Evolutionary conservation across 768 basidiomycete genomes (phyloP), one percentile per base, ranked within the genome.

Genomic region (Termitomyces sp.): DNA sequence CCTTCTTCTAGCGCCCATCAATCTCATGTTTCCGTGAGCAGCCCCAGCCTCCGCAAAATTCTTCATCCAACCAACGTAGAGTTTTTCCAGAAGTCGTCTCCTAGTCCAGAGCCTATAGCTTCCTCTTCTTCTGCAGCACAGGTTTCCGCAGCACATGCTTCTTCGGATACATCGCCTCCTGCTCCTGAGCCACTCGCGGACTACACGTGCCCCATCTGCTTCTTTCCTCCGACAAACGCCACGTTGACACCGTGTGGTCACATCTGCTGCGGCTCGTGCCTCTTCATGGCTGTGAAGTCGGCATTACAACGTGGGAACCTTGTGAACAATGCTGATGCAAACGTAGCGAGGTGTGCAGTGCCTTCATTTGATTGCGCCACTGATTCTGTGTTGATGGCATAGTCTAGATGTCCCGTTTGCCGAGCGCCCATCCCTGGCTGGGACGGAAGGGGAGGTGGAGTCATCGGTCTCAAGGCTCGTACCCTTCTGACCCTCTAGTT

Each of bases 131-230:
- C 58, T 36, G 7, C 57, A 57, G 24, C 63, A n/a, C 28, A 28
- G 12, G 40, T 22, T 65, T 58, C 69, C 59, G 8, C 32, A 65
- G 20, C 54, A 60, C 36, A 38, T 57, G 36, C 51, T 42, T 7
- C 59, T 64, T 35, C 63, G 65, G 51, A n/a, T 15, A 2, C 59
- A 15, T 55, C 54, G 20, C 28, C 49, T 56, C 66, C 69, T 22
- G 58, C 60, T 48, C 58, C 70, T 12, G 78, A 81, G 35, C 75
- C 71, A 0, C 78, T 90, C 16, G 80, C 87, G 0, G 74, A 79
- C n/a, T 92, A 91, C 69, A 84, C 82, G 0, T 92, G 91, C 68
- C 91, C 91, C 11, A 88, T 92, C 62, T 92, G 91, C 69, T 91
- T 91, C 77, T 86, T 79, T 44, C 82, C 88, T 0, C 90, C 90